These are phyloP conservation scores for Ramaria rubella DNA, from an alignment of 768 basidiomycete species.

Conservation along the genomic window DNA sequence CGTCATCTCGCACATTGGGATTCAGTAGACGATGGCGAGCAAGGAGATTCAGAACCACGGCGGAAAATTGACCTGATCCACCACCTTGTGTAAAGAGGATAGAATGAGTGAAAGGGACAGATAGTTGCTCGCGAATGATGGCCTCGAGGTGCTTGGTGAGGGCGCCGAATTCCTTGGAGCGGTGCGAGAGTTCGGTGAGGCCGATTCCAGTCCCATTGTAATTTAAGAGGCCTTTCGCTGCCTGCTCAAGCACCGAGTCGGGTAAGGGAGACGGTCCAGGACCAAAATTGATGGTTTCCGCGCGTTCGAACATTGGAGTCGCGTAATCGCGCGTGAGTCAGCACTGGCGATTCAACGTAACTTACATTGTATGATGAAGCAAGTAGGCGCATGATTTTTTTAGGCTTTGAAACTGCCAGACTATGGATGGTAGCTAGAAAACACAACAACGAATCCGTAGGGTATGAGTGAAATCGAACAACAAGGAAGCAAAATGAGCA, in stretches of 20 bases:
- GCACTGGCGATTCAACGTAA: not conserved
- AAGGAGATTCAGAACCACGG: constrained; percentile 86
- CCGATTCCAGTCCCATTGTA: constrained; percentile 90
- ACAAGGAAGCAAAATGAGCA: not conserved
- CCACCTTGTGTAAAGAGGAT: constrained; percentile 95
- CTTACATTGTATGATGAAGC: not conserved
- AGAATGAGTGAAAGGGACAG: constrained; percentile 75
- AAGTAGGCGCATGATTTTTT: not conserved
- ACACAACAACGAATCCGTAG: constrained; percentile 6
- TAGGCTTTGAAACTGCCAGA: not conserved
- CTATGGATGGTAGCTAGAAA: not conserved
- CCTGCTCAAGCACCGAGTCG: constrained; percentile 75
- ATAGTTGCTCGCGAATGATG: constrained; percentile 68
- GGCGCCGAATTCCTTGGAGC: constrained; percentile 79
- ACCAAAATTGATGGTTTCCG: constrained; percentile 80
- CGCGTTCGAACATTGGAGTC: constrained; percentile 22
- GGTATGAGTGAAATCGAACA: constrained; percentile 2
- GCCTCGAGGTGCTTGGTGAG: constrained; percentile 58
- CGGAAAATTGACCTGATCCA: constrained; percentile 86
- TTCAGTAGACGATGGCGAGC: constrained; percentile 75
- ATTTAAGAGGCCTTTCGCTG: constrained; percentile 80
- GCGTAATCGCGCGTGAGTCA: not conserved
- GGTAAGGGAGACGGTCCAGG: constrained; percentile 94
- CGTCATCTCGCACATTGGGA: constrained; percentile 47
- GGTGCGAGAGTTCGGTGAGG: constrained; percentile 93